phyloP scores from a whole-genome alignment of 352 stramenopile species.

The Phytophthora litchii region DNA sequence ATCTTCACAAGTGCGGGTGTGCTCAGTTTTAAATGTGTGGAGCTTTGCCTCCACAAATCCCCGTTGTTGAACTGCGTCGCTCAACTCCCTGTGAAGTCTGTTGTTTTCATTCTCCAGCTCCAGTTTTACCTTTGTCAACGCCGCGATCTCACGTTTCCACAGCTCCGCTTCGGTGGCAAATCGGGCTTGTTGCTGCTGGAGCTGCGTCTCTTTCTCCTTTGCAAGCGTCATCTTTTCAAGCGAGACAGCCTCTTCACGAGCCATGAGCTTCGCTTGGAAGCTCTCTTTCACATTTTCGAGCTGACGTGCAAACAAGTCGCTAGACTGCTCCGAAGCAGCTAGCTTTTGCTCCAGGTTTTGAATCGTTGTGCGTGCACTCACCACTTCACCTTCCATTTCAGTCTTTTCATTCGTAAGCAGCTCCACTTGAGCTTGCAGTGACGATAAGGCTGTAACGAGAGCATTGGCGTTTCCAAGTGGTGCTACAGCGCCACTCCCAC shows the following conservation, averaged over 20 bases:
- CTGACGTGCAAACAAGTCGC: constrained; percentile 44
- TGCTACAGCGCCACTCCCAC: constrained; percentile 7
- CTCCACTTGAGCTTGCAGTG: constrained; percentile 27
- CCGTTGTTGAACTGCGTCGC: constrained; percentile 12
- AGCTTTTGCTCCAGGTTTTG: constrained; percentile 47
- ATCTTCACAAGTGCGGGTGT: constrained; percentile 22
- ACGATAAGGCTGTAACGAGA: constrained; percentile 27
- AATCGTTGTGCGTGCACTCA: constrained; percentile 19
- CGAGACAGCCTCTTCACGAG: constrained; percentile 39
- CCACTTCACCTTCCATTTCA: constrained; percentile 27
- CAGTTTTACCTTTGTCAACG: constrained; percentile 48
- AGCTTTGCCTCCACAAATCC: constrained; percentile 18
- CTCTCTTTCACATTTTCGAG: constrained; percentile 51
- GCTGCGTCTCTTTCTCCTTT: constrained; percentile 40
- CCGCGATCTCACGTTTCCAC: constrained; percentile 52
- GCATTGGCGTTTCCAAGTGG: constrained; percentile 19
- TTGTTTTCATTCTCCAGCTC: constrained; percentile 44
- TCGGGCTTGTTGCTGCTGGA: constrained; percentile 40
- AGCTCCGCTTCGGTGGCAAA: constrained; percentile 43
- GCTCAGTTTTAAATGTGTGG: constrained; percentile 13
- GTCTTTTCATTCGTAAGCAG: constrained; percentile 31
- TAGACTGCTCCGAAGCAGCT: constrained; percentile 41
- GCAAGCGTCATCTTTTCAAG: constrained; percentile 36
- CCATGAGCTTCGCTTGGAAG: constrained; percentile 48
- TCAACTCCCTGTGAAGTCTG: constrained; percentile 23